phyloP scores from a whole-genome alignment of 1,139 yeast species.

The Lodderomyces oxycetoniae region DNA sequence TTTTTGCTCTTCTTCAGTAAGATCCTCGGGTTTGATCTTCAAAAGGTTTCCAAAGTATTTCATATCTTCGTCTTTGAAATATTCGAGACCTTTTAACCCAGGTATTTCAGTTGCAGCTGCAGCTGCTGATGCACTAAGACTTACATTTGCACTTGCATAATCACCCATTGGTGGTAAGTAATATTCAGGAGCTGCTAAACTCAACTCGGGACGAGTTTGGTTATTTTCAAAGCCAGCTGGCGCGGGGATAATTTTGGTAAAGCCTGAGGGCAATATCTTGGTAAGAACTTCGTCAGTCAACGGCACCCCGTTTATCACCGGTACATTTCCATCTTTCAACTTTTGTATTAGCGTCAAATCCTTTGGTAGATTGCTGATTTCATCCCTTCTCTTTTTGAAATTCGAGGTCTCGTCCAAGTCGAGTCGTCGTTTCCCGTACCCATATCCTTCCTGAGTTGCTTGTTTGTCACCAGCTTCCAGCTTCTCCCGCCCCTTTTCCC shows the following conservation, averaged over 20 bases:
- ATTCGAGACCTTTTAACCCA: constrained; percentile 53
- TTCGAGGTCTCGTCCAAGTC: too few species aligned
- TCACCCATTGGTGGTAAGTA: constrained; percentile 25
- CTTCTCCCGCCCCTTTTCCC: constrained; percentile 14
- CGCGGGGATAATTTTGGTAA: constrained; percentile 38
- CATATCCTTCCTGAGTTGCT: too few species aligned
- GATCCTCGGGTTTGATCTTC: constrained; percentile 23
- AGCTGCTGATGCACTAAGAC: constrained; percentile 1
- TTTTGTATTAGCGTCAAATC: constrained; percentile 15
- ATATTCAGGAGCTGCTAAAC: constrained; percentile 16
- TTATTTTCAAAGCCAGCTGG: constrained; percentile 46
- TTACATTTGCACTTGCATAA: constrained; percentile 2
- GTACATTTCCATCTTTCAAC: constrained; percentile 22
- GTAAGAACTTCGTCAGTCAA: constrained; percentile 49
- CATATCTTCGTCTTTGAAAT: constrained; percentile 67
- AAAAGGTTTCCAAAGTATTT: constrained; percentile 66
- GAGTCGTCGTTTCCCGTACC: too few species aligned
- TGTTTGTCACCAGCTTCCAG: constrained; percentile 21
- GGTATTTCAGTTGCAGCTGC: constrained; percentile 52
- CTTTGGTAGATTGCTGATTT: constrained; percentile 20
- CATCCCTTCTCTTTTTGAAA: too few species aligned
- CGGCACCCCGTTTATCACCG: constrained; percentile 42
- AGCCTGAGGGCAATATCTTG: constrained; percentile 53
- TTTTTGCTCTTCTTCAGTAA: constrained; percentile 50
- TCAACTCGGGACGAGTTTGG: constrained; percentile 21